These are phyloP conservation scores for Kalanchoe fedtschenkoi DNA, from an alignment of 164 flowering plant species.

Conservation along the genomic window DNA sequence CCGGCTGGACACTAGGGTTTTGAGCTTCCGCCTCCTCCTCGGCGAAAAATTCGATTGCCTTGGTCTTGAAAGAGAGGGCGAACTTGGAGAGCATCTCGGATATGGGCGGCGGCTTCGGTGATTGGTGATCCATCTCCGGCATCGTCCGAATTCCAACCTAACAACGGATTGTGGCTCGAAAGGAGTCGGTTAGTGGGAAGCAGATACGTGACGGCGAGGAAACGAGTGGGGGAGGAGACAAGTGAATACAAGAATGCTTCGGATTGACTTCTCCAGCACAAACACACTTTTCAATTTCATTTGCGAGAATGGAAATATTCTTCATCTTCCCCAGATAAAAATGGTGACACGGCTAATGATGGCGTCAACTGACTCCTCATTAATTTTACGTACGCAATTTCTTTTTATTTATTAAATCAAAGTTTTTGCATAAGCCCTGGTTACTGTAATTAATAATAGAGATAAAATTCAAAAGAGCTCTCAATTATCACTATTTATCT, in stretches of 20 bases:
- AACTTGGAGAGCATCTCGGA: slow-evolving; percentile 81
- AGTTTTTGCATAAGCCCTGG: no score
- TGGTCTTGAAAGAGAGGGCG: slow-evolving; percentile 81
- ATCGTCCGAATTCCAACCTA: slow-evolving; percentile 9
- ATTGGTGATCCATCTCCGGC: slow-evolving; percentile 32
- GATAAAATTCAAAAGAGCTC: no score
- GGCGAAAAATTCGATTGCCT: slow-evolving; percentile 84
- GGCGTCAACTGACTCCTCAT: no score
- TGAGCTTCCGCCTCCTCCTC: slow-evolving; percentile 37
- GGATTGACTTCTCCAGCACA: no score
- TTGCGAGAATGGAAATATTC: no score
- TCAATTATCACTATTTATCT: no score
- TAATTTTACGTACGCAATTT: no score
- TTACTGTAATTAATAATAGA: no score
- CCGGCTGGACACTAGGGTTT: slow-evolving; percentile 13
- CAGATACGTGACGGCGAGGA: neutral
- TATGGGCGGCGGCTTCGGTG: slow-evolving; percentile 60
- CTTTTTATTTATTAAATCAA: no score
- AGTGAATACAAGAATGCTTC: neutral
- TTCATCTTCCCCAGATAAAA: no score
- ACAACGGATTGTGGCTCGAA: neutral
- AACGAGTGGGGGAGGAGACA: slow-evolving; percentile 6
- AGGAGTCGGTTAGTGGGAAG: neutral
- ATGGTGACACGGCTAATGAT: no score
- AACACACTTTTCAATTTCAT: no score